Conservation (phyloP, 345 rosid genomes). For the Excoecaria agallocha region DNA sequence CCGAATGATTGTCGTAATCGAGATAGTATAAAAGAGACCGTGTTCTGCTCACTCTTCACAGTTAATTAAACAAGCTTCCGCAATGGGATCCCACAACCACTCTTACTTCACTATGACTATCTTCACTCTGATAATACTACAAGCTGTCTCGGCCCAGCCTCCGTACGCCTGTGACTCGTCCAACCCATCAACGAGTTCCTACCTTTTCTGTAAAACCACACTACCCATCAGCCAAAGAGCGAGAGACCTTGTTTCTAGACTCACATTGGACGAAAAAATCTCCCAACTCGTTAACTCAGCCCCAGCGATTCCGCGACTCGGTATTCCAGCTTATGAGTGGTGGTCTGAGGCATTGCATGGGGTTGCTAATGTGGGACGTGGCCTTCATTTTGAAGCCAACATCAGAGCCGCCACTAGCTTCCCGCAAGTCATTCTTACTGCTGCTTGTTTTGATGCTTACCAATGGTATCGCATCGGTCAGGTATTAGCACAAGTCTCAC, state of each 20-base stretch:
- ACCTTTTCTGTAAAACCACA: conserved; percentile 50
- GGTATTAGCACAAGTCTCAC: conserved; percentile 23
- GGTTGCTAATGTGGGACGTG: conserved; percentile 62
- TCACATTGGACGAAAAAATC: conserved; percentile 79
- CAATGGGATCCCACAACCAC: neutral
- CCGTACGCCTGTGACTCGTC: conserved; percentile 23
- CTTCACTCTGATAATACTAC: neutral
- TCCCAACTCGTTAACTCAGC: conserved; percentile 74
- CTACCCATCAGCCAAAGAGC: conserved; percentile 57
- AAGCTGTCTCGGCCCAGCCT: conserved; percentile 17
- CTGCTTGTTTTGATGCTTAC: conserved; percentile 68
- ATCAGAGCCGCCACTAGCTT: conserved; percentile 75
- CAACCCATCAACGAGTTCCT: conserved; percentile 19
- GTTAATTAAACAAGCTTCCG: neutral
- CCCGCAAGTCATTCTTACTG: conserved; percentile 81
- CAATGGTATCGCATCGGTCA: conserved; percentile 88
- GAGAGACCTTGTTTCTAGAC: conserved; percentile 63
- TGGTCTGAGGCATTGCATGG: conserved; percentile 97
- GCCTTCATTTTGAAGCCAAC: conserved; percentile 54
- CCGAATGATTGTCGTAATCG: neutral
- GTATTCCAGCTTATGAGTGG: conserved; percentile 80
- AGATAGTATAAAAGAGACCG: neutral
- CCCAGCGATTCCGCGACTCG: conserved; percentile 65
- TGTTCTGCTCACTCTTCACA: too few species aligned
- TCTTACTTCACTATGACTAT: neutral